Evolutionary conservation across 169 alveolate genomes (phyloP), one percentile per base, ranked within the genome.

Genomic region (Plasmodium vivax): DNA sequence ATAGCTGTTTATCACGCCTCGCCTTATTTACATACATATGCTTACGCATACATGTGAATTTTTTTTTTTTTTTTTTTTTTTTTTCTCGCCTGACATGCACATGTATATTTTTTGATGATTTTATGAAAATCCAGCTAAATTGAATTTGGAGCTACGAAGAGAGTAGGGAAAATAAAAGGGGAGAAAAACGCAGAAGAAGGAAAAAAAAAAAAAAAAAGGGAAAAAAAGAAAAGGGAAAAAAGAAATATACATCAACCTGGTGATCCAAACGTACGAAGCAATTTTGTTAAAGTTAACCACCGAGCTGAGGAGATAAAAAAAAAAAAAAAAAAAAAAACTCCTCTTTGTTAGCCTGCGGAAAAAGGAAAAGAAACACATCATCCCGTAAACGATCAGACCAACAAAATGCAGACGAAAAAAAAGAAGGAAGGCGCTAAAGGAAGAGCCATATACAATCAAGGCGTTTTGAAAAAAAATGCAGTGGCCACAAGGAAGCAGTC

Each of bases 401-500:
- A 32, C 19, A 80, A 19, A 80, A 80, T 80, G 85, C 85, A 38
- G 45, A 51, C 71, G 54, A 43, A 80, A 27, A 51, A 45, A 43
- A 80, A 45, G 6, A 80, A 23, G 56, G 58, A 23, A 43, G 19
- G 85, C 56, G 8, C 71, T 27, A 80, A 41, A 19, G 85, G 45
- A 27, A 34, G 36, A 41, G 74, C 47, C 36, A 43, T 32, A 80
- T 30, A 19, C 51, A 19, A 80, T 32, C 14, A 45, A 80, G 19
- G 14, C 6, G 58, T 9, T 38, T 30, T 23, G 41, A 34, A 41
- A 36, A 80, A 34, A 8, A 80, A 19, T 43, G 23, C 58, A n/a
- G 71, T 32, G 9, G 74, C 16, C n/a, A 80, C 85, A 30, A 80
- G 9, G 71, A 80, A 45, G 34, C 73, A 80, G 3, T 80, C 85